Evolutionary conservation across 148 eudicot genomes (phyloP).

Genomic region (Camellia lanceoleosa): DNA sequence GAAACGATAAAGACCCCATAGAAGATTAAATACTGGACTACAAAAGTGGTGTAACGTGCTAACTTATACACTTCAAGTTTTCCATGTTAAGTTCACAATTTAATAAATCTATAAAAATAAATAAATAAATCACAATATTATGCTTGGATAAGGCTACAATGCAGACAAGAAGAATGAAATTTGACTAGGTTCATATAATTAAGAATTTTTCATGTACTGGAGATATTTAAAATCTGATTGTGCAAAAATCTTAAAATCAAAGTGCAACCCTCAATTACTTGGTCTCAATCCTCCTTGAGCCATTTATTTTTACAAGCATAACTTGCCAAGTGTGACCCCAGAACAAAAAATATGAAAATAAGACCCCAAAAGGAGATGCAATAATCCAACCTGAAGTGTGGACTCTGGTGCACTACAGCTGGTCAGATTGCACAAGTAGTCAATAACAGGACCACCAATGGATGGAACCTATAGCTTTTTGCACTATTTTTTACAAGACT

Average conservation of each 20-base stretch:
- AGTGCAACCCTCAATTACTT: background rate
- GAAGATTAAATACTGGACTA: slow-evolving; percentile 3
- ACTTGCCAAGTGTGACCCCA: background rate
- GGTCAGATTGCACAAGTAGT: background rate
- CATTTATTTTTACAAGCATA: background rate
- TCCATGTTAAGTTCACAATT: background rate
- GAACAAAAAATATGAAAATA: background rate
- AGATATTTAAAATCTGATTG: background rate
- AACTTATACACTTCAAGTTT: background rate
- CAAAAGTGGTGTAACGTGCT: background rate
- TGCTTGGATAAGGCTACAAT: background rate
- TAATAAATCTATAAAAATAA: background rate
- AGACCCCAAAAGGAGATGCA: slow-evolving; percentile 10
- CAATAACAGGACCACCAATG: background rate
- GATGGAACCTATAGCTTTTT: background rate
- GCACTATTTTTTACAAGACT: background rate
- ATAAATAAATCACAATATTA: background rate
- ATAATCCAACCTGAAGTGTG: slow-evolving; percentile 1
- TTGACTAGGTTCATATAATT: background rate
- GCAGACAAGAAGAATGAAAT: background rate
- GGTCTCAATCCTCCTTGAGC: background rate
- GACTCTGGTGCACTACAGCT: background rate
- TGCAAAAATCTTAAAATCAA: background rate
- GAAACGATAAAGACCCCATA: background rate
- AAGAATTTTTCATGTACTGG: background rate